phyloP scores from a whole-genome alignment of 2,329 filamentous ascomycete genomes.

The Fusarium floridanum region DNA sequence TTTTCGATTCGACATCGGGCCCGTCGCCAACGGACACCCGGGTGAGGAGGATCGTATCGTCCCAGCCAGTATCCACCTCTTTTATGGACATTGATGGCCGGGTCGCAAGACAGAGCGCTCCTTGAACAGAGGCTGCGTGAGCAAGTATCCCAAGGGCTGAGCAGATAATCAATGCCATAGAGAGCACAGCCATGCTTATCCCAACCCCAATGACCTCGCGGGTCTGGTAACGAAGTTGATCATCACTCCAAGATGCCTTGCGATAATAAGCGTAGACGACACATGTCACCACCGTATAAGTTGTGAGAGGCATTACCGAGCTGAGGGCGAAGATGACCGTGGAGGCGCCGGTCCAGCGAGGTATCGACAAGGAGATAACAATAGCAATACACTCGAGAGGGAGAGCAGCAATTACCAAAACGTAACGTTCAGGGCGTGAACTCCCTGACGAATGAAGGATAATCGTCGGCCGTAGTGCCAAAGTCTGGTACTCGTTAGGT shows the following conservation, averaged over 20 bases:
- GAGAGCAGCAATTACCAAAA: neutral
- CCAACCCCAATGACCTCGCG: neutral
- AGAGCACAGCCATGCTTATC: neutral
- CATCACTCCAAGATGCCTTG: neutral
- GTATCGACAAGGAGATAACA: neutral
- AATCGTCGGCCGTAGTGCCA: neutral
- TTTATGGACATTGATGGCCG: neutral
- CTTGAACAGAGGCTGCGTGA: neutral
- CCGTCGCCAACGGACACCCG: neutral
- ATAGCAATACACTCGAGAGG: neutral
- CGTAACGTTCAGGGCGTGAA: neutral
- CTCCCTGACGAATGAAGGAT: neutral
- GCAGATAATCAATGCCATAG: neutral
- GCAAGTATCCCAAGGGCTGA: neutral
- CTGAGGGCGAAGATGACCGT: neutral
- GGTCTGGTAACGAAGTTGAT: neutral
- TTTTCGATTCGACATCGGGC: neutral
- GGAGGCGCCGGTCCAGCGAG: neutral
- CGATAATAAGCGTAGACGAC: neutral
- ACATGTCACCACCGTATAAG: neutral
- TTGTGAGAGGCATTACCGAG: neutral
- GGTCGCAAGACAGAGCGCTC: neutral
- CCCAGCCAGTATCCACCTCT: neutral
- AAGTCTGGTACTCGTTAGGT: neutral
- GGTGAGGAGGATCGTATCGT: neutral